Evolutionary conservation across 2,329 filamentous ascomycete species (phyloP).

Genomic region (Cordyceps cateniannulata): DNA sequence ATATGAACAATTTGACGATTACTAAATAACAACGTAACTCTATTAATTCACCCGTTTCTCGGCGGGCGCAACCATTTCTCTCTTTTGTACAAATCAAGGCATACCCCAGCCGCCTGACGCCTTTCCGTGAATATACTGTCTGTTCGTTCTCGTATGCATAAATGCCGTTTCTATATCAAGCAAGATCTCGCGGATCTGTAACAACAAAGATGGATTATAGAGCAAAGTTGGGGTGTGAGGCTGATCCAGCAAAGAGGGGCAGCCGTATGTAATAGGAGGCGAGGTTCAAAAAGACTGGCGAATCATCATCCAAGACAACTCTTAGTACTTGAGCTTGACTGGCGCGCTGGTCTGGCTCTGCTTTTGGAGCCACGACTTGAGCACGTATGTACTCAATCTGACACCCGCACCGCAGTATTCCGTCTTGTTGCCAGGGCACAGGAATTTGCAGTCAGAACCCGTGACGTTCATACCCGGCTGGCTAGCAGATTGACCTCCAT

Average conservation of each 20-base stretch:
- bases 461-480: slow-evolving; percentile 24
- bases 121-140: neutral
- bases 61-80: neutral
- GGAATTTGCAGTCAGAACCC: slow-evolving; percentile 25
- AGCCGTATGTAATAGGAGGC: neutral
- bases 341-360: slow-evolving; percentile 1
- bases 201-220: neutral
- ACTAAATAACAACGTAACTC: neutral
- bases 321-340: slow-evolving; percentile 1
- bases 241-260: neutral
- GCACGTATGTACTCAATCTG: slow-evolving; percentile 27
- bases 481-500: slow-evolving; percentile 17
- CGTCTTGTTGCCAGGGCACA: slow-evolving; percentile 28
- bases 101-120: neutral
- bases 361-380: slow-evolving; percentile 5
- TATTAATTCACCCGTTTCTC: neutral
- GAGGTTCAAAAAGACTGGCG: neutral
- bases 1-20: no score
- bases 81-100: neutral
- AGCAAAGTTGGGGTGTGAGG: neutral
- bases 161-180: slow-evolving; percentile 1
- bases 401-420: slow-evolving; percentile 26
- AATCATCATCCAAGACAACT: neutral
- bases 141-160: neutral
- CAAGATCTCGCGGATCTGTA: neutral